Evolutionary conservation across 148 eudicot species (phyloP), one percentile per base, ranked within the genome.

Genomic region (Diospyros lotus): DNA sequence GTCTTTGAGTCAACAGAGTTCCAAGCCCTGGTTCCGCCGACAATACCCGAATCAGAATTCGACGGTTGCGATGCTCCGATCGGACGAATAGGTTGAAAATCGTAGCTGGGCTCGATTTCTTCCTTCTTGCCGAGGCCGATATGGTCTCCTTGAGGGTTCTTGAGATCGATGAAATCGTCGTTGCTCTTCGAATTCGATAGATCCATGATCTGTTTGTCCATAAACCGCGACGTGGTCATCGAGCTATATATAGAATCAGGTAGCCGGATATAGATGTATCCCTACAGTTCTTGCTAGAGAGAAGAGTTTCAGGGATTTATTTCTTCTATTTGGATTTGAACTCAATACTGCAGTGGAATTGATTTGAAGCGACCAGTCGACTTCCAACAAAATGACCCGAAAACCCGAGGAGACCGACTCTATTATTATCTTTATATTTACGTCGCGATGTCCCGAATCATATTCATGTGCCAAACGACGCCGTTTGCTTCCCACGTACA

Each of bases 191-290:
- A 86, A 85, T 87, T 86, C 51, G 98, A 86, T 66, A 92, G 89
- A 85, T 94, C 98, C 98, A 94, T 94, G 58, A 94, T 92, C 80
- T 94, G 97, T 75, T 94, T 94, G 86, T 94, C 98, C 97, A 89
- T 92, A 68, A 80, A 94, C 76, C 80, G 86, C 71, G 98, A 92
- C 74, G 90, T 86, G 74, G 88, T 94, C 98, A 91, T 94, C 85
- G 84, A 69, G 51, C 59, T 58, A 48, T 44, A 14, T 41, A 45
- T 14, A 2, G 4, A 64, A 1, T 2, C 14, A 41, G 1, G 46
- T 40, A 28, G 28, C 28, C 28, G 28, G 28, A 28, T 41, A 42
- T 64, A 42, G 41, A 39, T 38, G 12, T 51, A 12, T 52, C 2
- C 15, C 58, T 17, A 28, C 10, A 60, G 28, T 72, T 45, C 53